Evolutionary conservation across 441 rosid genomes (phyloP).

Genomic region (Syzygium syzygioides): DNA sequence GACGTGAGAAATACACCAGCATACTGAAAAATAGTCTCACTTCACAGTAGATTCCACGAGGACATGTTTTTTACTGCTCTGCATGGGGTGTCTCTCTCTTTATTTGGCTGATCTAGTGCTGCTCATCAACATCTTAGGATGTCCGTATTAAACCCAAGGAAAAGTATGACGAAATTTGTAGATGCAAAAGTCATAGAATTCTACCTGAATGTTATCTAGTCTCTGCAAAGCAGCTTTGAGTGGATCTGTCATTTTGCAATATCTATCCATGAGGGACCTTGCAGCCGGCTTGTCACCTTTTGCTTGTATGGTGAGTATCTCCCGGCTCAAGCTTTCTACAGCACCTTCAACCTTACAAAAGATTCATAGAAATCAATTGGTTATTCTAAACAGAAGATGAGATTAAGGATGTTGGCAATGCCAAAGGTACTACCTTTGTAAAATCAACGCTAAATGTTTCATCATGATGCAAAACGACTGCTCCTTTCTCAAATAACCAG

Average conservation of each 20-base stretch:
- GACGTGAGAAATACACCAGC: not conserved
- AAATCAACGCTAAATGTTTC: constrained; percentile 79
- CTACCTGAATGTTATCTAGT: constrained; percentile 61
- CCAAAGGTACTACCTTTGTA: constrained; percentile 41
- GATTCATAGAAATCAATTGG: constrained; percentile 4
- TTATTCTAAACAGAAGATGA: not conserved
- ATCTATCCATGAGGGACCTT: constrained; percentile 49
- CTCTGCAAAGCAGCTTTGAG: constrained; percentile 56
- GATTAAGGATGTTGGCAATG: not conserved
- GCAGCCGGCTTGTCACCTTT: constrained; percentile 83
- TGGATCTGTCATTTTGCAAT: constrained; percentile 57
- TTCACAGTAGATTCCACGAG: not conserved
- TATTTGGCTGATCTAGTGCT: not conserved
- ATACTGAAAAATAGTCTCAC: no score
- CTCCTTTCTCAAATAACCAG: constrained; percentile 86
- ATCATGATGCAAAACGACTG: constrained; percentile 54
- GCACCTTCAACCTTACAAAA: constrained; percentile 61
- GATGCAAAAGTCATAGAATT: not conserved
- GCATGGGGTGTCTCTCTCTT: not conserved
- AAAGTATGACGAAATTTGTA: not conserved
- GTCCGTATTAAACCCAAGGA: not conserved
- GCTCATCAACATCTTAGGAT: not conserved
- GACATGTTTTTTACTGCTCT: not conserved
- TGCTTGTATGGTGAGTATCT: constrained; percentile 86
- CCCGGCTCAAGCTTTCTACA: constrained; percentile 79